These are phyloP conservation scores for Pichia sp. DNA, from an alignment of 1,139 yeast species.

Conservation along the genomic window DNA sequence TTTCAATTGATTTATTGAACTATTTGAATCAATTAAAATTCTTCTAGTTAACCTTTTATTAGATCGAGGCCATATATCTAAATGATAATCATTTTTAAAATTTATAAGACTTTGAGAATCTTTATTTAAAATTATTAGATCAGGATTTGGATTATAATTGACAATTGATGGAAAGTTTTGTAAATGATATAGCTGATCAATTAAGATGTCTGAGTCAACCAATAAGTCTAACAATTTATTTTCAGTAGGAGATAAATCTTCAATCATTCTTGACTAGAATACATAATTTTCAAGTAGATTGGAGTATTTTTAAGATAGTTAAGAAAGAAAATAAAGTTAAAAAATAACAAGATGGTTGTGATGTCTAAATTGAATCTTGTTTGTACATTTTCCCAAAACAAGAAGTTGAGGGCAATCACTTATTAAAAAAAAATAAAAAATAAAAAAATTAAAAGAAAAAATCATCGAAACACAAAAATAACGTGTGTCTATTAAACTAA, in stretches of 20 bases:
- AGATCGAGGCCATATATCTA: constrained; percentile 31
- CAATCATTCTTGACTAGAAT: constrained; percentile 7
- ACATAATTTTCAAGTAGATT: constrained; percentile 5
- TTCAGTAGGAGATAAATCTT: constrained; percentile 9
- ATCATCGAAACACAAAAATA: too few species aligned
- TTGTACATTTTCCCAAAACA: too few species aligned
- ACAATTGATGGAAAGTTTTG: constrained; percentile 45
- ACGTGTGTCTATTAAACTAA: too few species aligned
- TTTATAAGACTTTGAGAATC: constrained; percentile 32
- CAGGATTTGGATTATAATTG: constrained; percentile 48
- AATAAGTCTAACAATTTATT: constrained; percentile 7
- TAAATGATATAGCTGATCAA: constrained; percentile 41
- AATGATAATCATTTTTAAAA: constrained; percentile 29
- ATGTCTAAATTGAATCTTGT: too few species aligned
- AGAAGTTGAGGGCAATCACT: too few species aligned
- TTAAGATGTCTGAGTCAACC: constrained; percentile 24
- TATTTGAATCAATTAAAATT: constrained; percentile 1
- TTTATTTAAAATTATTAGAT: constrained; percentile 13
- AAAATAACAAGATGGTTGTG: too few species aligned
- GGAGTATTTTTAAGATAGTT: constrained; percentile 1
- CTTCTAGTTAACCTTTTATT: constrained; percentile 18
- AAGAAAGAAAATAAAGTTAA: background rate
- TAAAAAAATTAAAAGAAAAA: too few species aligned
- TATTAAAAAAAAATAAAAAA: too few species aligned
- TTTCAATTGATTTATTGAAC: constrained; percentile 2